Base-by-base conservation (phyloP, 306 rosid species). In the Gynostemma pentaphyllum region DNA sequence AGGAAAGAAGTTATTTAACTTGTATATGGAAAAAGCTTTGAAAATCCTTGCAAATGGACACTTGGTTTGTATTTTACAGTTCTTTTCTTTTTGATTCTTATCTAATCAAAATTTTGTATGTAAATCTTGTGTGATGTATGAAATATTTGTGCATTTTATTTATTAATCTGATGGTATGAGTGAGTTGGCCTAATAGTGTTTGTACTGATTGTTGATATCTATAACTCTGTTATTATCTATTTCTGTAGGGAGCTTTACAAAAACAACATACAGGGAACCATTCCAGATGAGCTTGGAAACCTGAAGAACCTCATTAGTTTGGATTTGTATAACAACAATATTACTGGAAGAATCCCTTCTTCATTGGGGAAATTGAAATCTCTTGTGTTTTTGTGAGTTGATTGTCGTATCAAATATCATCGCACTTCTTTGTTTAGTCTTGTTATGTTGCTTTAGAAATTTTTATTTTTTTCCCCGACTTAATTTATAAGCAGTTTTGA, bases 321-420 rank as follows among this genome's bases (percentile, higher is more conserved):
- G 87, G 96, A 88, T 75, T 69, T 91, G 76, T 91, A 91, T 57
- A 83, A 80, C 78, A 91, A 91, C 86, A 91, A 91, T 76, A 78
- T 91, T 37, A 78, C 95, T 1, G 96, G 98, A 68, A 72, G 76
- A 54, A 80, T 90, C 65, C 97, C 97, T 34, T 49, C 80, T 32
- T 80, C 91, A 12, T 68, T 90, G 74, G 98, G 89, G 71, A 82
- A 87, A 45, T 66, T 87, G 88, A 91, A 87, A 76, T 83, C 82
- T 73, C 98, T 91, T 8, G 89, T 88, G 75, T 91, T 91, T 80
- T 73, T 91, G 98, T 91, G 82, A 87, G 98, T 82, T 42, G 41
- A 15, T 70, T 45, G 36, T 23, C 2, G 4, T 42, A 55, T 51
- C 30, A n/a, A 37, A 27, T 66, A 29, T 16, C 39, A 15, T 41